These are phyloP conservation scores for Microcyclosporella mali DNA, from an alignment of 2,329 filamentous ascomycete species.

Conservation along the genomic window DNA sequence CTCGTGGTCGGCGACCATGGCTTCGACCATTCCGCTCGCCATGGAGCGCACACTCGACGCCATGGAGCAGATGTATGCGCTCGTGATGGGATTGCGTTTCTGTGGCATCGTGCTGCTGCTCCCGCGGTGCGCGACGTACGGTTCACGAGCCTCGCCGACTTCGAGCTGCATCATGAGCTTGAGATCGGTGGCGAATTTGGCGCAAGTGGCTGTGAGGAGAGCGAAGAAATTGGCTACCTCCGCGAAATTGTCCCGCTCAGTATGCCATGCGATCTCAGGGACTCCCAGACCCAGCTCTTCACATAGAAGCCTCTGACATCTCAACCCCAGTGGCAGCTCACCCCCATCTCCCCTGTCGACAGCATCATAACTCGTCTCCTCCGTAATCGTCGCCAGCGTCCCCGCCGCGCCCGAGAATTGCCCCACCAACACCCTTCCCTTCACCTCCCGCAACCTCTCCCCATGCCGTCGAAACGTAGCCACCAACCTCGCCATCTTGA, in stretches of 20 bases:
- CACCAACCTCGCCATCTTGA: slow-evolving; percentile 27
- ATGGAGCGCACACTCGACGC: slow-evolving; percentile 20
- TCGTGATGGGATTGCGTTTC: slow-evolving; percentile 27
- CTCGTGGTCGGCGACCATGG: slow-evolving; percentile 27
- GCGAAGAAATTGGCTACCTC: slow-evolving; percentile 23
- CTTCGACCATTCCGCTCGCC: slow-evolving; percentile 19
- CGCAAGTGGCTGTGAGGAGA: slow-evolving; percentile 25
- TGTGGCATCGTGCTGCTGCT: slow-evolving; percentile 53
- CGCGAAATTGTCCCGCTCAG: slow-evolving; percentile 27
- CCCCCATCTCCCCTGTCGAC: too few species aligned
- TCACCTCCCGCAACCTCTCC: slow-evolving; percentile 19
- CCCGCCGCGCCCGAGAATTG: slow-evolving; percentile 28
- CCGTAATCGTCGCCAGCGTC: slow-evolving; percentile 24
- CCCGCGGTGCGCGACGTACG: slow-evolving; percentile 48
- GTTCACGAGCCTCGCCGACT: slow-evolving; percentile 25
- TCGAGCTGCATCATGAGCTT: slow-evolving; percentile 29
- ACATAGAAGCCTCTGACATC: slow-evolving; percentile 22
- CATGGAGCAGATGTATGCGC: slow-evolving; percentile 24
- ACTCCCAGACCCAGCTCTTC: slow-evolving; percentile 19
- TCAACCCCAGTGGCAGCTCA: slow-evolving; percentile 10
- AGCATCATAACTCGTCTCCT: slow-evolving; percentile 14
- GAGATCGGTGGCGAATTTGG: slow-evolving; percentile 28
- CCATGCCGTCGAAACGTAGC: slow-evolving; percentile 24
- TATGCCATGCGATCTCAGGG: slow-evolving; percentile 28
- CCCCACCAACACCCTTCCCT: slow-evolving; percentile 21